Evolutionary conservation across 1,284 basidiomycete species (phyloP).

Genomic region (Trametes polyzona): DNA sequence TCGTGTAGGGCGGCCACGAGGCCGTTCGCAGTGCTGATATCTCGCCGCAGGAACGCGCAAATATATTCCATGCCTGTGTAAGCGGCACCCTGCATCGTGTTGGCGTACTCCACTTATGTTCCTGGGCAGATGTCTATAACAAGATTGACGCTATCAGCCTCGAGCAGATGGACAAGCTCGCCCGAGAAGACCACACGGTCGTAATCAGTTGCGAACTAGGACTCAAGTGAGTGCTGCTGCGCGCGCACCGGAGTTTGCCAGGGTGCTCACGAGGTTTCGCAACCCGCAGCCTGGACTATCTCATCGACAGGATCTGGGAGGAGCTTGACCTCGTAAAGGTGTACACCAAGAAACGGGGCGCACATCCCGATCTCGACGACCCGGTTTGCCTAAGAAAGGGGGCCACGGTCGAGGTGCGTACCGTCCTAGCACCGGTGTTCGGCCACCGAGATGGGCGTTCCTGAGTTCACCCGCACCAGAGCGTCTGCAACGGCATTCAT

Average conservation of each 20-base stretch:
- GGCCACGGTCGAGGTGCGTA: slow-evolving; percentile 85
- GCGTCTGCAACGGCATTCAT: slow-evolving; percentile 92
- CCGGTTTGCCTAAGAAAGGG: slow-evolving; percentile 94
- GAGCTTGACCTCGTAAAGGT: slow-evolving; percentile 87
- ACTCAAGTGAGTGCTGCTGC: slow-evolving; percentile 63
- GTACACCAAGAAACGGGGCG: slow-evolving; percentile 97
- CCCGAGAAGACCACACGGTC: slow-evolving; percentile 85
- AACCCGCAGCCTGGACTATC: slow-evolving; percentile 73
- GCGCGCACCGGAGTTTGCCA: slow-evolving; percentile 1
- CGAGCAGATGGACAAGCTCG: slow-evolving; percentile 88
- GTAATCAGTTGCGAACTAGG: slow-evolving; percentile 96
- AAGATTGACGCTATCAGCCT: slow-evolving; percentile 92
- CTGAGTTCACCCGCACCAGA: slow-evolving; percentile 42
- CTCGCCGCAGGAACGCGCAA: slow-evolving; percentile 76
- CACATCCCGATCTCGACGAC: slow-evolving; percentile 87
- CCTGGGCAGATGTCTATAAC: slow-evolving; percentile 85
- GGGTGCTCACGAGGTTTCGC: slow-evolving; percentile 1
- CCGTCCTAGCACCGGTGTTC: background rate
- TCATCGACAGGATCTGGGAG: slow-evolving; percentile 92
- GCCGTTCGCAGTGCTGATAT: slow-evolving; percentile 1
- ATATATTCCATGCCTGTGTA: slow-evolving; percentile 90
- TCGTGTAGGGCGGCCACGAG: background rate
- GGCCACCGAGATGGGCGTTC: slow-evolving; percentile 15
- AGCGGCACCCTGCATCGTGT: slow-evolving; percentile 32
- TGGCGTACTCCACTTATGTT: slow-evolving; percentile 7